Evolutionary conservation across 768 basidiomycete genomes (phyloP).

Genomic region (Hemileccinum impolitum): DNA sequence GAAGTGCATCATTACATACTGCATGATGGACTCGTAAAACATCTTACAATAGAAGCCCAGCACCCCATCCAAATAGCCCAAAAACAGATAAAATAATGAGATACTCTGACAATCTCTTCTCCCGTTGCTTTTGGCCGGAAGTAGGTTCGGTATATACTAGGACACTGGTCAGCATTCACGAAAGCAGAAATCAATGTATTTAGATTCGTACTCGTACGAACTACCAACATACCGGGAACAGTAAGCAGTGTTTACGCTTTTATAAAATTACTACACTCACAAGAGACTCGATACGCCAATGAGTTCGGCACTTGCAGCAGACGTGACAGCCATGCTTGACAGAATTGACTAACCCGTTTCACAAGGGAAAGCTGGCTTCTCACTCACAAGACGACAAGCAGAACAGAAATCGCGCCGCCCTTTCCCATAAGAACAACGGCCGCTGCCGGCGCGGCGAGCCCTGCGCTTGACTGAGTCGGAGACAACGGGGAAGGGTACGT

Average conservation of each 20-base stretch:
- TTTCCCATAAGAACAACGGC: constrained; percentile 46
- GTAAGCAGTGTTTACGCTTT: background rate
- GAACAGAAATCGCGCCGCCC: constrained; percentile 40
- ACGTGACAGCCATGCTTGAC: constrained; percentile 44
- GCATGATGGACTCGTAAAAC: background rate
- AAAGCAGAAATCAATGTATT: background rate
- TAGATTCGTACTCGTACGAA: constrained; percentile 40
- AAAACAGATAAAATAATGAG: constrained; percentile 40
- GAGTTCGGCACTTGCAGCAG: constrained; percentile 43
- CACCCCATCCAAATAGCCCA: constrained; percentile 45
- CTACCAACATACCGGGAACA: constrained; percentile 18
- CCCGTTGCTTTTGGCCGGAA: constrained; percentile 36
- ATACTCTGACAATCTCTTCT: constrained; percentile 38
- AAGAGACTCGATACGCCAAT: constrained; percentile 44
- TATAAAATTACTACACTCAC: constrained; percentile 27
- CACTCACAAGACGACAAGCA: constrained; percentile 41
- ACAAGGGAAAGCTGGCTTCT: background rate
- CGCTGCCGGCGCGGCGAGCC: constrained; percentile 45
- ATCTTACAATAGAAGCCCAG: constrained; percentile 37
- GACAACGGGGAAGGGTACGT: constrained; percentile 47
- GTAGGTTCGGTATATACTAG: constrained; percentile 39
- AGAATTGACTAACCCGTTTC: background rate
- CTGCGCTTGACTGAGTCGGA: constrained; percentile 37
- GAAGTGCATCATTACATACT: background rate
- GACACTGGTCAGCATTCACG: background rate